Percentiles rank a stretch among this genome's conserved stretches.
Evolutionary conservation across 164 flowering plant species (phyloP).

Genomic region (Chloranthus sessilifolius): DNA sequence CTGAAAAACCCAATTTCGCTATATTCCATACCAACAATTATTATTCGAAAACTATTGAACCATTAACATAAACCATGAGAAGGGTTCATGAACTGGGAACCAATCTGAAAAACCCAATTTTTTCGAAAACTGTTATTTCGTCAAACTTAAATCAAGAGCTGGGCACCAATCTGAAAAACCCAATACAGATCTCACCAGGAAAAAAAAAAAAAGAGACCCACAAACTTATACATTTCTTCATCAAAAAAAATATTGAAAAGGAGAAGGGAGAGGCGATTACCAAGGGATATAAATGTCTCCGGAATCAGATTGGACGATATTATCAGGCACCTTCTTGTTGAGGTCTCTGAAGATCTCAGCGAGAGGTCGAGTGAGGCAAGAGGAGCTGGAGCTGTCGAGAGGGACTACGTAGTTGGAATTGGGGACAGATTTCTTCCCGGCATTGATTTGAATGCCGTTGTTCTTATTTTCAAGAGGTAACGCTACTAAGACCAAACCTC

Average conservation of each 20-base stretch:
- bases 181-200: no score
- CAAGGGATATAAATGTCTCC: slow-evolving; percentile 49
- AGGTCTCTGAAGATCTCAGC: slow-evolving; percentile 87
- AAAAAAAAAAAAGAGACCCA: background rate
- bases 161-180: no score
- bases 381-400: slow-evolving; percentile 38
- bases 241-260: background rate
- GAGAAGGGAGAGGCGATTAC: slow-evolving; percentile 17
- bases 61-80: no score
- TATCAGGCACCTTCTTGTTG: slow-evolving; percentile 84
- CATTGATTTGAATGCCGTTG: slow-evolving; percentile 3
- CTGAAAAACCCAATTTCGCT: no score
- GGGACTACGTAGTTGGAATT: slow-evolving; percentile 86
- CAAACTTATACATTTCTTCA: no score
- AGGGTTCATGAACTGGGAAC: no score
- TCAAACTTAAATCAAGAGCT: no score
- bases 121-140: no score
- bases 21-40: no score
- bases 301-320: slow-evolving; percentile 40
- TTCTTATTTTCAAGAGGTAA: slow-evolving; percentile 11
- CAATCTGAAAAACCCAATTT: no score
- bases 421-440: slow-evolving; percentile 25
- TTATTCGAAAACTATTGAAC: no score
- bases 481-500: no score
- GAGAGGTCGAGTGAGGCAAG: slow-evolving; percentile 73